These are phyloP conservation scores for Kwoniella sp. DNA, from an alignment of 768 basidiomycete species.

Conservation along the genomic window DNA sequence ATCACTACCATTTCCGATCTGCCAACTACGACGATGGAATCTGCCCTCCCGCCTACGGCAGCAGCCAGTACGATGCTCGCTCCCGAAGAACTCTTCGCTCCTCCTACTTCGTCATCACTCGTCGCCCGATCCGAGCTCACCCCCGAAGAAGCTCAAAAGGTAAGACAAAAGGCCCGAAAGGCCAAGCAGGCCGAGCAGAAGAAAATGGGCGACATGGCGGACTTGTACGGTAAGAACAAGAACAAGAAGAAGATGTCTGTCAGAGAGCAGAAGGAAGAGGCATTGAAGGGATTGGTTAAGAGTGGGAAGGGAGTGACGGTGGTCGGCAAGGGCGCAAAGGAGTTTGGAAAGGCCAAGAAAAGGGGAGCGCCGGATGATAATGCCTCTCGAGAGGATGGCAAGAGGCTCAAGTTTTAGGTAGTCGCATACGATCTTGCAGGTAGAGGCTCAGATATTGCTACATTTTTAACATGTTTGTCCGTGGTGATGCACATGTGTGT, in stretches of 20 bases:
- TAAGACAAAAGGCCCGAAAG: constrained; percentile 59
- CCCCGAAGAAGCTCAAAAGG: constrained; percentile 74
- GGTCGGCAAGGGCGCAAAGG: constrained; percentile 50
- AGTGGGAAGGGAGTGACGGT: constrained; percentile 59
- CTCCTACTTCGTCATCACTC: constrained; percentile 61
- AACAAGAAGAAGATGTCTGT: constrained; percentile 52
- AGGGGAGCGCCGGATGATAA: constrained; percentile 19
- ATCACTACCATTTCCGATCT: constrained; percentile 84
- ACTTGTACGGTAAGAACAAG: constrained; percentile 57
- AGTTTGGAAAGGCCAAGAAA: constrained; percentile 34
- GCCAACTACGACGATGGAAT: constrained; percentile 79
- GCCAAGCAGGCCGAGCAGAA: constrained; percentile 68
- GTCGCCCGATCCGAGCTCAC: constrained; percentile 78
- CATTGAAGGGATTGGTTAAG: constrained; percentile 80
- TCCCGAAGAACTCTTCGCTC: constrained; percentile 81
- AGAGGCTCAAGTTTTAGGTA: constrained; percentile 44
- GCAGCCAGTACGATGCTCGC: constrained; percentile 79
- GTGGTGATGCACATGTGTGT: constrained; percentile 17
- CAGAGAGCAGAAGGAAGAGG: constrained; percentile 82
- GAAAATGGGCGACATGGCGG: constrained; percentile 68
- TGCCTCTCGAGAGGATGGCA: constrained; percentile 33
- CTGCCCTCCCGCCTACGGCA: constrained; percentile 80
- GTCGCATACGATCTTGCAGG: background rate
- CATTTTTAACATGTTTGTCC: no score
- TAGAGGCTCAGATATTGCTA: no score